Evolutionary conservation across 208 protist genomes (phyloP).

Genomic region (Leishmania martiniquensis): DNA sequence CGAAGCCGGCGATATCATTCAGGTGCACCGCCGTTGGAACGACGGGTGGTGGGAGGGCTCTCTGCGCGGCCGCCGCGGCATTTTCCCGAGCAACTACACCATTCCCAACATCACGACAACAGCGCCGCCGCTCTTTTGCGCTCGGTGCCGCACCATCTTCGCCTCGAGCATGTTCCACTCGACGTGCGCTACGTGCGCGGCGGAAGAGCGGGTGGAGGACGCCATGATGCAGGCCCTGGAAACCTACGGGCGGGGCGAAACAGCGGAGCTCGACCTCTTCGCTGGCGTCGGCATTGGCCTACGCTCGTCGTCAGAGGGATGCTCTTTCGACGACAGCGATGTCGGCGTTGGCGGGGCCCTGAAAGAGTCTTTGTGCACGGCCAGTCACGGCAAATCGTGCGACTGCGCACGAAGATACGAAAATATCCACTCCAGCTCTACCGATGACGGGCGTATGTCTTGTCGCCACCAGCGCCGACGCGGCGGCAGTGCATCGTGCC

Average conservation of each 20-base stretch:
- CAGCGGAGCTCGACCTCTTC: slow-evolving; percentile 27
- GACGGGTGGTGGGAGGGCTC: slow-evolving; percentile 91
- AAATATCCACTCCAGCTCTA: not conserved
- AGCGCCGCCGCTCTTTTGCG: slow-evolving; percentile 67
- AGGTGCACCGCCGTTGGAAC: slow-evolving; percentile 83
- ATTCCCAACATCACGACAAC: slow-evolving; percentile 65
- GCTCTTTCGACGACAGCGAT: not conserved
- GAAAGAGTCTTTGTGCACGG: not conserved
- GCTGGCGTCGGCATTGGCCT: slow-evolving; percentile 27
- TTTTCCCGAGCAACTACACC: slow-evolving; percentile 91
- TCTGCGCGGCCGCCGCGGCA: slow-evolving; percentile 57
- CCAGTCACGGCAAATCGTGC: not conserved
- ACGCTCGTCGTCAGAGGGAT: not conserved
- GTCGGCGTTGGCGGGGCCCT: not conserved
- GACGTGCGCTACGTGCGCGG: slow-evolving; percentile 40
- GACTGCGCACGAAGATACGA: not conserved
- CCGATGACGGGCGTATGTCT: not conserved
- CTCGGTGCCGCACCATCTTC: slow-evolving; percentile 51
- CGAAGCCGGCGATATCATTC: slow-evolving; percentile 59
- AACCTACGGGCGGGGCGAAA: slow-evolving; percentile 36
- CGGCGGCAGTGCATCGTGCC: not conserved
- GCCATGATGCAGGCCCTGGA: slow-evolving; percentile 54
- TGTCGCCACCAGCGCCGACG: not conserved
- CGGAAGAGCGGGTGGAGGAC: slow-evolving; percentile 41
- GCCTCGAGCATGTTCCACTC: slow-evolving; percentile 19